Base-by-base conservation (phyloP, 495 filamentous ascomycete genomes). In the Penicillium salamii region DNA sequence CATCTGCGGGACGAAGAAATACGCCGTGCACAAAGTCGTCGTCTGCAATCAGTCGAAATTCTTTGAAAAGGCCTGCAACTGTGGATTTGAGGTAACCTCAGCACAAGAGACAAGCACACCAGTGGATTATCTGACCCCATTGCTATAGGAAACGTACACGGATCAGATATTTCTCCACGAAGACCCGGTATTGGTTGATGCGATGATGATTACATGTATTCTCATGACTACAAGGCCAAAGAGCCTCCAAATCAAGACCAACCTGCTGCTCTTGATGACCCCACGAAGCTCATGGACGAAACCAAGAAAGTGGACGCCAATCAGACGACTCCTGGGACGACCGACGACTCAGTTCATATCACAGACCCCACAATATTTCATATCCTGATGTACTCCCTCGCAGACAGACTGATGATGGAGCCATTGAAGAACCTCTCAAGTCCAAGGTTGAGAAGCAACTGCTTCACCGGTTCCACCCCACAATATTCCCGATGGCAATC, bases 401-500 rank as follows among this genome's bases (percentile, higher is more conserved):
- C 53, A 38, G 57, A 55, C 18, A 34, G 56, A 14, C 21, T 59
- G 18, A 15, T 63, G 3, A 60, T 57, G 3, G 5, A 46, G 2
- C 56, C 47, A 1, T 29, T 59, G 8, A 59, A 63, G 41, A 8
- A 9, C n/a, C 46, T 55, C 4, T 26, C 53, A 5, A 45, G 52
- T 38, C 17, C 54, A 59, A 8, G 26, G 45, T 18, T 23, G 52
- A 32, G 13, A 26, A 12, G 52, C 23, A 51, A 28, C 12, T 59
- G 7, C 4, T 19, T 11, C 39, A 36, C 24, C 33, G 35, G 3
- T 59, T 66, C 51, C 33, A 58, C 8, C 19, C 50, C 3, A 32
- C 20, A 0, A 37, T 18, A 19, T 73, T 74, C 32, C 46, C 64
- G 0, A 34, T 44, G 1, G 61, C 62, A 1, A 50, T 74, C 8